Evolutionary conservation across 2,329 filamentous ascomycete genomes (phyloP).

Genomic region (Colletotrichum euphorbiae): DNA sequence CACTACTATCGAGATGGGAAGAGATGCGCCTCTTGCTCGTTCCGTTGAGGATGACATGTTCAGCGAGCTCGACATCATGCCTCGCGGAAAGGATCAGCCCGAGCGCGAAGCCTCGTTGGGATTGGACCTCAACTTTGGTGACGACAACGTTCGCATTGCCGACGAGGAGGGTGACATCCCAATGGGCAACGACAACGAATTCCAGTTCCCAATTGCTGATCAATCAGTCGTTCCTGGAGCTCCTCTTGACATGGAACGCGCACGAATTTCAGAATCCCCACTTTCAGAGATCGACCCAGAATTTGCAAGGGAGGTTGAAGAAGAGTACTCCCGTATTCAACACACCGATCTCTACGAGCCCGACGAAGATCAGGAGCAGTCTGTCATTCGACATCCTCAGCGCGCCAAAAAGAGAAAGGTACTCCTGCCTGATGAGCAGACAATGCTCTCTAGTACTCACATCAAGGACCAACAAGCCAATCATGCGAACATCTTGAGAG

Average conservation of each 20-base stretch:
- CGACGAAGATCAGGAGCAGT: conserved; percentile 66
- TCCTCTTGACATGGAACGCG: conserved; percentile 62
- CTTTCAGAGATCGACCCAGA: conserved; percentile 77
- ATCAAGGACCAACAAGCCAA: conserved; percentile 90
- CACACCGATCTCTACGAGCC: conserved; percentile 72
- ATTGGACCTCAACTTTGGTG: conserved; percentile 65
- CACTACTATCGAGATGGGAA: conserved; percentile 86
- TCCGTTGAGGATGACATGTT: conserved; percentile 77
- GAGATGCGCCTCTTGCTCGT: conserved; percentile 80
- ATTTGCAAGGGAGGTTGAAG: conserved; percentile 69
- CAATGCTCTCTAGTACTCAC: conserved; percentile 78
- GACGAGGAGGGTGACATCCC: conserved; percentile 73
- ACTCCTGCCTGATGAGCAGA: conserved; percentile 83
- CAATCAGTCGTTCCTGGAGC: conserved; percentile 66
- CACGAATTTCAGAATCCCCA: conserved; percentile 76
- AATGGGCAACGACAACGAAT: conserved; percentile 69
- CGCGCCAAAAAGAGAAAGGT: conserved; percentile 82
- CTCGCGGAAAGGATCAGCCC: conserved; percentile 66
- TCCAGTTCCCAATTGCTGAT: conserved; percentile 70
- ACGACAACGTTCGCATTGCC: conserved; percentile 68
- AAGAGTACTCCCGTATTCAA: conserved; percentile 64
- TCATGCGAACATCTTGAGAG: conserved; percentile 86
- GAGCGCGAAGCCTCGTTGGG: conserved; percentile 68
- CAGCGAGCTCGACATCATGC: conserved; percentile 70
- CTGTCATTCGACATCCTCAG: conserved; percentile 75